A percentile compares a stretch with the other conserved stretches of the same genome.
These are phyloP conservation scores for Globisporangium takayamanum DNA, from an alignment of 352 stramenopile genomes.

Conservation along the genomic window DNA sequence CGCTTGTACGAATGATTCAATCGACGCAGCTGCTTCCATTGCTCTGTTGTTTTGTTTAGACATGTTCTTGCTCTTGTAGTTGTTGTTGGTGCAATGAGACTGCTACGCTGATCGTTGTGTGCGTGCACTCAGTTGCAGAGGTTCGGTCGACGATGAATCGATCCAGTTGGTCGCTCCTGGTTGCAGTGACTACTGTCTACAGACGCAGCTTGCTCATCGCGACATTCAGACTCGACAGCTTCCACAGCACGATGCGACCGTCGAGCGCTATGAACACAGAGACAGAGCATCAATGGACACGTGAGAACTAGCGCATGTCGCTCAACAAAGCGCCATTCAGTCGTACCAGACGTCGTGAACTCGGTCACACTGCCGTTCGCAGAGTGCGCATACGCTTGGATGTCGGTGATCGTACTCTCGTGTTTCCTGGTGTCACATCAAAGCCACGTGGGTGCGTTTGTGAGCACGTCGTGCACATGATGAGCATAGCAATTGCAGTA, in stretches of 20 bases:
- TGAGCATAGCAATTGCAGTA: not conserved
- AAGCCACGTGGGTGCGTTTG: not conserved
- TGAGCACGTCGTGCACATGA: slow-evolving; percentile 1
- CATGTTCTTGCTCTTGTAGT: not conserved
- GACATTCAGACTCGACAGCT: slow-evolving; percentile 61
- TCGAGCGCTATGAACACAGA: slow-evolving; percentile 47
- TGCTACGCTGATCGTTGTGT: not conserved
- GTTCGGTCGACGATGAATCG: not conserved
- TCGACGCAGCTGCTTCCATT: not conserved
- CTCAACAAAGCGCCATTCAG: not conserved
- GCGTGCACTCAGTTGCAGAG: too few relatives aligned
- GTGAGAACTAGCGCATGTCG: not conserved
- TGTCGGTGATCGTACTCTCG: slow-evolving; percentile 79
- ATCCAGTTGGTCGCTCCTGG: not conserved
- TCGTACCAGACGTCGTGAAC: slow-evolving; percentile 78
- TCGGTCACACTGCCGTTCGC: slow-evolving; percentile 53
- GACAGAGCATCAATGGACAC: not conserved
- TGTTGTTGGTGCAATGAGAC: not conserved
- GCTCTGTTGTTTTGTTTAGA: not conserved
- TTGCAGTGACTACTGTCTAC: slow-evolving; percentile 19
- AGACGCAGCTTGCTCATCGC: slow-evolving; percentile 78
- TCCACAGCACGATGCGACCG: slow-evolving; percentile 76
- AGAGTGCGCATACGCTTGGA: slow-evolving; percentile 55
- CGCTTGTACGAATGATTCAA: slow-evolving; percentile 78
- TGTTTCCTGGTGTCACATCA: slow-evolving; percentile 51